These are phyloP conservation scores for Collybia sordida DNA, from an alignment of 768 basidiomycete genomes.

Conservation along the genomic window DNA sequence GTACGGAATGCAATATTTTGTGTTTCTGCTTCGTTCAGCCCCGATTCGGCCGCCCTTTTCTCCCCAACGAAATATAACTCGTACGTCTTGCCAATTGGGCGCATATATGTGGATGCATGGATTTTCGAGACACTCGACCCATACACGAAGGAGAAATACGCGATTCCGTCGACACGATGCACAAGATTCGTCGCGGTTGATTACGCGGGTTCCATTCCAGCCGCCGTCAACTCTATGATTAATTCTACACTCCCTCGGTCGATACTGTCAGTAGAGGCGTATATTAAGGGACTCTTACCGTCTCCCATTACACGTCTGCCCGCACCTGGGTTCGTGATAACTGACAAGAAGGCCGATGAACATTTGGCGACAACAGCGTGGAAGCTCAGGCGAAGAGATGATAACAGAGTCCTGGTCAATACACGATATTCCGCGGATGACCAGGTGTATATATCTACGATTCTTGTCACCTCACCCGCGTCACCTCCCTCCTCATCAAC, in stretches of 20 bases:
- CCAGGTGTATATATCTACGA: slow-evolving; percentile 48
- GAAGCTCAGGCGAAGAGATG: slow-evolving; percentile 62
- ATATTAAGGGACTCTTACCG: slow-evolving; percentile 64
- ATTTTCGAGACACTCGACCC: slow-evolving; percentile 95
- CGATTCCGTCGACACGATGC: slow-evolving; percentile 90
- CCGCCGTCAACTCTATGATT: slow-evolving; percentile 81
- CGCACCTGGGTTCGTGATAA: slow-evolving; percentile 56
- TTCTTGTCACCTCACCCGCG: slow-evolving; percentile 44
- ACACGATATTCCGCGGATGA: slow-evolving; percentile 52
- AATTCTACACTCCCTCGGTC: slow-evolving; percentile 75
- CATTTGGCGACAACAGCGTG: slow-evolving; percentile 46
- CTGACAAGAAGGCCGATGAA: slow-evolving; percentile 51
- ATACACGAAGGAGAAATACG: slow-evolving; percentile 89
- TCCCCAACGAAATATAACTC: slow-evolving; percentile 74
- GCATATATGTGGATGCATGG: slow-evolving; percentile 91
- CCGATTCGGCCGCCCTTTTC: slow-evolving; percentile 59
- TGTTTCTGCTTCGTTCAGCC: slow-evolving; percentile 80
- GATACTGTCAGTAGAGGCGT: slow-evolving; percentile 72
- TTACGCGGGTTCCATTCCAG: slow-evolving; percentile 82
- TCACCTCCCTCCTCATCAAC: slow-evolving; percentile 15
- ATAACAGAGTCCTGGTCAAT: slow-evolving; percentile 53
- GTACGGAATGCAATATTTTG: slow-evolving; percentile 71
- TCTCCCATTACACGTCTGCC: slow-evolving; percentile 73
- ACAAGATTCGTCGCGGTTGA: slow-evolving; percentile 85
- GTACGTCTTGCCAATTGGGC: slow-evolving; percentile 69